A percentile compares a stretch with the other conserved stretches of the same genome.
These are phyloP conservation scores for Russula brevipes DNA, from an alignment of 768 basidiomycete genomes.

Conservation along the genomic window DNA sequence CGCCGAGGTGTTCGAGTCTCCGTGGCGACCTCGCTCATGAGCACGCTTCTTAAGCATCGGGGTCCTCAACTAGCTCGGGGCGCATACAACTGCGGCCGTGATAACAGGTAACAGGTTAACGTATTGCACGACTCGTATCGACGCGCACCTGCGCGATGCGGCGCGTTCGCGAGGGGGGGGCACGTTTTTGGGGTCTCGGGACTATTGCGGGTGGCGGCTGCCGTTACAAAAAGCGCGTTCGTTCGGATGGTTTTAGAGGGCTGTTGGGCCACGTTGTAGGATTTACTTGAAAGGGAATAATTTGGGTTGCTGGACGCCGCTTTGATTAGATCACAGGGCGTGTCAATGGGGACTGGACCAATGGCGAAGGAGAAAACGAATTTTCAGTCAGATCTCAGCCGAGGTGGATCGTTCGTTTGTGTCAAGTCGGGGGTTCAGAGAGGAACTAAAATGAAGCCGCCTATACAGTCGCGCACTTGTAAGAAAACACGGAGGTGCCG, in stretches of 20 bases:
- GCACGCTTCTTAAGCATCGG: slow-evolving; percentile 22
- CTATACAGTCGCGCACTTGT: no score
- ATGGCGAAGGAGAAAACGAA: slow-evolving; percentile 43
- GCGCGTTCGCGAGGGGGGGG: slow-evolving; percentile 29
- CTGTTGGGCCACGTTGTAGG: slow-evolving; percentile 43
- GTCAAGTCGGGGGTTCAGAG: no score
- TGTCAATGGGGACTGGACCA: slow-evolving; percentile 35
- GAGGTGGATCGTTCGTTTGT: no score
- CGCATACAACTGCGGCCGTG: slow-evolving; percentile 26
- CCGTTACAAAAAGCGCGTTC: slow-evolving; percentile 43
- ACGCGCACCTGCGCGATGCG: slow-evolving; percentile 40
- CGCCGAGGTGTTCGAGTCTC: slow-evolving; percentile 41
- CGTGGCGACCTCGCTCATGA: slow-evolving; percentile 16
- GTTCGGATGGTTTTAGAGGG: slow-evolving; percentile 48
- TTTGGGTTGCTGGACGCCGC: slow-evolving; percentile 32
- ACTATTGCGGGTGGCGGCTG: slow-evolving; percentile 38
- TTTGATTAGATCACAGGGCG: slow-evolving; percentile 56
- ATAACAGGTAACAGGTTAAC: slow-evolving; percentile 36
- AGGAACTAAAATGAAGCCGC: no score
- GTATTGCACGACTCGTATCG: slow-evolving; percentile 46
- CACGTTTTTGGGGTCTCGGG: slow-evolving; percentile 34
- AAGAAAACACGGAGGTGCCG: no score
- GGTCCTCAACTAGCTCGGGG: slow-evolving; percentile 22
- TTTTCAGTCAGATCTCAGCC: slow-evolving; percentile 19
- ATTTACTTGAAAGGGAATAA: slow-evolving; percentile 41